A percentile compares a stretch with the other conserved stretches of the same genome.
phyloP scores from a whole-genome alignment of 306 rosid species.

The Prunus mume region DNA sequence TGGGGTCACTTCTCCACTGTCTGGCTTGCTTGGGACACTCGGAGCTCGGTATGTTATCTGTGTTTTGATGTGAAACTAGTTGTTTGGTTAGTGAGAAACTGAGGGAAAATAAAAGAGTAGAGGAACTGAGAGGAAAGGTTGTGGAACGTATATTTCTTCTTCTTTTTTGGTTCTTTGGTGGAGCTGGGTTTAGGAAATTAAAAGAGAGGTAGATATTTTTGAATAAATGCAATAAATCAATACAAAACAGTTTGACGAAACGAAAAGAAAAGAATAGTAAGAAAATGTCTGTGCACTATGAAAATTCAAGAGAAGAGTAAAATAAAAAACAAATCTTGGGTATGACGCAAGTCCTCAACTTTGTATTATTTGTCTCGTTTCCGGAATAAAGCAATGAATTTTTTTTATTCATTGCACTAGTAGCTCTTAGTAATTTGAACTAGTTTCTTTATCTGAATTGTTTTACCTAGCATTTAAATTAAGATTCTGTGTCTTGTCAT shows the following conservation, averaged over 20 bases:
- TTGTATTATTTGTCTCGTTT: not conserved
- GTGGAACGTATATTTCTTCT: not conserved
- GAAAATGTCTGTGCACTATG: not conserved
- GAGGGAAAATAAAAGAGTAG: not conserved
- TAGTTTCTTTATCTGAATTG: not conserved
- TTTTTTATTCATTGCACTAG: not conserved
- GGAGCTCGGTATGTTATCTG: slow-evolving; percentile 24
- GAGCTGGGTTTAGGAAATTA: not conserved
- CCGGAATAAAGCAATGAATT: not conserved
- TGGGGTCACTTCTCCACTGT: slow-evolving; percentile 54
- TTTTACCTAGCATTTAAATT: not conserved
- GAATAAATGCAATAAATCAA: not conserved
- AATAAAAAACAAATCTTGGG: not conserved
- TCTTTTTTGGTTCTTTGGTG: not conserved
- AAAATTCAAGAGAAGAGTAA: not conserved
- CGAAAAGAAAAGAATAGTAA: not conserved
- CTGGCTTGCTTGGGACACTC: slow-evolving; percentile 50
- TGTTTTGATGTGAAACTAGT: not conserved
- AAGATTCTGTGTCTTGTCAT: not conserved
- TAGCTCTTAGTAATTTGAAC: not conserved
- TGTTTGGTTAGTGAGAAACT: not conserved
- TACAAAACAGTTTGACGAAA: not conserved
- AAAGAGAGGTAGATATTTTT: not conserved
- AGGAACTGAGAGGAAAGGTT: not conserved
- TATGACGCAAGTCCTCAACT: not conserved